Percentiles rank a stretch among this genome's conserved stretches.
Conservation (phyloP, 257 asterid species). For the Solanum sejunctum region DNA sequence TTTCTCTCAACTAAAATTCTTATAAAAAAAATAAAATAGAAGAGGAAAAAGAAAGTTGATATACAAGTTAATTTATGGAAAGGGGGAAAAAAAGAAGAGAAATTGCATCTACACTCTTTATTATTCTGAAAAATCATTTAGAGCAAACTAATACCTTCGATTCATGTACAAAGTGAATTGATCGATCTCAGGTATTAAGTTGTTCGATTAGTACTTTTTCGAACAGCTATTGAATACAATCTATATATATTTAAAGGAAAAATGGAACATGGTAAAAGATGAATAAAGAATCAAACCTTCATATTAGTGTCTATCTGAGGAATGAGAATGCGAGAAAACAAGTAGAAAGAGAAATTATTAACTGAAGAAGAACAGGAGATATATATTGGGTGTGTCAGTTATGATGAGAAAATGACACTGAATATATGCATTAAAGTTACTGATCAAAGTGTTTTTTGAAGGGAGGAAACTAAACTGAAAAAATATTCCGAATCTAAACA, state of each 20-base stretch:
- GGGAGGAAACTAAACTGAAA: neutral
- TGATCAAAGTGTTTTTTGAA: neutral
- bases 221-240: neutral
- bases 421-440: constrained; percentile 3
- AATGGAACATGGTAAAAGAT: neutral
- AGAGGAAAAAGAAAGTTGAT: neutral
- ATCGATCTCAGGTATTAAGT: too few relatives aligned
- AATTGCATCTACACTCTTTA: too few relatives aligned
- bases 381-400: neutral
- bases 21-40: neutral
- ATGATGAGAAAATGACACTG: constrained; percentile 9
- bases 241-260: neutral
- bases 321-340: neutral
- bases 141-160: too few relatives aligned
- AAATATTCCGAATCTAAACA: constrained; percentile 7
- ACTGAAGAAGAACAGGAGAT: neutral
- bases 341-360: neutral
- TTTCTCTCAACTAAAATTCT: too few relatives aligned
- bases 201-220: too few relatives aligned
- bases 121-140: too few relatives aligned
- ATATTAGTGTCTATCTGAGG: neutral
- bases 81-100: too few relatives aligned
- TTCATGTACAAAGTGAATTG: too few relatives aligned
- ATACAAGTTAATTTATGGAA: neutral
- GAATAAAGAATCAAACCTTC: constrained; percentile 45